Base-by-base conservation (phyloP, 2,329 filamentous ascomycete genomes). In the Beauveria caledonica region DNA sequence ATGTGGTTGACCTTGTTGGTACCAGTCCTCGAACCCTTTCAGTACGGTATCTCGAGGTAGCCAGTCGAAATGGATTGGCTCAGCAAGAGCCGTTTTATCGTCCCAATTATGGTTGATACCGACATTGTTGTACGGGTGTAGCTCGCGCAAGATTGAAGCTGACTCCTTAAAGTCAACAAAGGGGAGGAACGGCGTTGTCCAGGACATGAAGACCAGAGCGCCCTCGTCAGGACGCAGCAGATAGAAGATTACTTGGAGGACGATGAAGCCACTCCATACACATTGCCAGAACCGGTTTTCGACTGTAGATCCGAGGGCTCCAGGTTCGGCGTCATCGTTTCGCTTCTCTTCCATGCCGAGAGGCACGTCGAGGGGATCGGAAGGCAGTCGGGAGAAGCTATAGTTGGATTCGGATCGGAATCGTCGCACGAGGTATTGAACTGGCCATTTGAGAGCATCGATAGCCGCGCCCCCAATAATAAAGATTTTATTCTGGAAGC, bases 111-210 rank as follows among this genome's bases (percentile, higher is more conserved):
- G 66, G 25, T 70, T 66, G 19, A 71, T 67, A 1, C 69, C 66
- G 13, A 70, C 63, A 9, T 66, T 63, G 21, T 66, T 66, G n/a
- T 63, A 60, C 0, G 69, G 65, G 1, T 67, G 57, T 1, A 72
- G 58, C 21, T 65, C 63, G 8, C 67, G 69, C 0, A 73, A 64
- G 10, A 64, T 68, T 8, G 71, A 68, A 3, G 72, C 70, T 11
- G 71, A 69, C 13, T 69, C 70, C 13, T 67, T 66, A 48, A 74
- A 72, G 51, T 74, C 72, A 25, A 74, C 63, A 29, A 74, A 71
- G 0, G 72, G 72, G 8, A 74, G 61, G 3, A 74, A 66, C 1
- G 67, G 67, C 4, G 68, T 66, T 0, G 72, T 74, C 72, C 72
- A 74, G 0, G 72, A 74, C 49, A 74, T 66, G 61, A 72, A 74